These are phyloP conservation scores for Yamadazyma mexicana DNA, from an alignment of 1,139 yeast genomes.

Conservation along the genomic window DNA sequence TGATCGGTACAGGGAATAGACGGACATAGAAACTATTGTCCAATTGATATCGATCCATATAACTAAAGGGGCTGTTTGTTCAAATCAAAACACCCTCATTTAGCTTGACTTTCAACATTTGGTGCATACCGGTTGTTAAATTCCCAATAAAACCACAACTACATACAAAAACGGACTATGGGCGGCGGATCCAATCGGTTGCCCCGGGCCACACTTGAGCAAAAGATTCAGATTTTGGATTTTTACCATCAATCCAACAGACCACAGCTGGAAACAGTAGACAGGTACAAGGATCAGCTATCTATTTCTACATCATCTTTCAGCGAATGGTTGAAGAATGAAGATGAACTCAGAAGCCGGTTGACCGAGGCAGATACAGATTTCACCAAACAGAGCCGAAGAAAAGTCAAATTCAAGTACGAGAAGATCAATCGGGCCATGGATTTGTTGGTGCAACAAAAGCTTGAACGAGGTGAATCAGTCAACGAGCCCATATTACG, in stretches of 20 bases:
- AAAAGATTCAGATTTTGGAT: slow-evolving; percentile 56
- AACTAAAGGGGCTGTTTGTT: no score
- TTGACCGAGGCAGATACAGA: slow-evolving; percentile 36
- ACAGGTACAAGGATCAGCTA: slow-evolving; percentile 45
- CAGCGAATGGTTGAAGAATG: slow-evolving; percentile 61
- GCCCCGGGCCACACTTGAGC: slow-evolving; percentile 60
- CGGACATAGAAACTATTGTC: no score
- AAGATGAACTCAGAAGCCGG: slow-evolving; percentile 47
- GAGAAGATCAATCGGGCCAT: slow-evolving; percentile 58
- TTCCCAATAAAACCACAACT: no score
- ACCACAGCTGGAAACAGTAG: slow-evolving; percentile 61
- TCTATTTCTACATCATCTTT: slow-evolving; percentile 59
- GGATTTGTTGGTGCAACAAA: slow-evolving; percentile 51
- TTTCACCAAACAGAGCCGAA: slow-evolving; percentile 40
- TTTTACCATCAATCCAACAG: slow-evolving; percentile 47
- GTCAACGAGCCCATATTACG: slow-evolving; percentile 56
- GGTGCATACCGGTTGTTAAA: no score
- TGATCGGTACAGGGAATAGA: no score
- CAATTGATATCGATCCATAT: no score
- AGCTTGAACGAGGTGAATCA: slow-evolving; percentile 44
- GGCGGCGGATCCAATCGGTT: slow-evolving; percentile 23
- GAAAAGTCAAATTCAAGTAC: slow-evolving; percentile 55
- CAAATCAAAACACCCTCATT: no score
- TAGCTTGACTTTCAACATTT: no score
- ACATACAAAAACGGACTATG: neutral